These are phyloP conservation scores for Fusarium floridanum DNA, from an alignment of 2,329 filamentous ascomycete genomes.

Conservation along the genomic window DNA sequence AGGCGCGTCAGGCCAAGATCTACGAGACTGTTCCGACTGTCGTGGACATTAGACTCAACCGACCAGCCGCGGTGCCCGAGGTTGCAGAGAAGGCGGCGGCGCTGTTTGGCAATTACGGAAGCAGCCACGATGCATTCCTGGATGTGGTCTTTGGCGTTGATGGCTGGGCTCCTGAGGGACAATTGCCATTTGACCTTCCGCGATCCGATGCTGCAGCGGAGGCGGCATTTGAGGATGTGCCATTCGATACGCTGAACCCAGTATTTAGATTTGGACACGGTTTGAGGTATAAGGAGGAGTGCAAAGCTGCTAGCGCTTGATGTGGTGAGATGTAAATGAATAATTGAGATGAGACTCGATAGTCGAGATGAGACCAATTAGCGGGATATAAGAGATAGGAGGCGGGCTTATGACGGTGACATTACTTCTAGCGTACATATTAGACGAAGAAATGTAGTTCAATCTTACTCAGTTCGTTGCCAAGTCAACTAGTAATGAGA, in stretches of 20 bases:
- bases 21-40: conserved; percentile 55
- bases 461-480: not conserved
- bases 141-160: conserved; percentile 57
- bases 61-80: conserved; percentile 57
- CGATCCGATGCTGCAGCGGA: conserved; percentile 58
- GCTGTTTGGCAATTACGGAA: conserved; percentile 57
- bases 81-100: conserved; percentile 55
- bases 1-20: conserved; percentile 48
- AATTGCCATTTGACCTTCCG: conserved; percentile 57
- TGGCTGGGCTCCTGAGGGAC: conserved; percentile 51
- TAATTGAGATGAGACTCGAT: not conserved
- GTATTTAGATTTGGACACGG: conserved; percentile 50
- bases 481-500: not conserved
- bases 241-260: conserved; percentile 46
- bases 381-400: not conserved
- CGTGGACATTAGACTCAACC: conserved; percentile 59
- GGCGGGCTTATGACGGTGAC: not conserved
- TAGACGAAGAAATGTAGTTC: not conserved
- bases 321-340: not conserved
- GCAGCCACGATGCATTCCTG: conserved; percentile 56
- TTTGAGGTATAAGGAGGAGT: conserved; percentile 49
- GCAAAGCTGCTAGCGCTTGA: conserved; percentile 4
- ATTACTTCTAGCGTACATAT: not conserved
- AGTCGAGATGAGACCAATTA: conserved; percentile 1
- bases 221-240: conserved; percentile 45